Base-by-base conservation (phyloP, 768 basidiomycete species). In the Suillus hirtellus region DNA sequence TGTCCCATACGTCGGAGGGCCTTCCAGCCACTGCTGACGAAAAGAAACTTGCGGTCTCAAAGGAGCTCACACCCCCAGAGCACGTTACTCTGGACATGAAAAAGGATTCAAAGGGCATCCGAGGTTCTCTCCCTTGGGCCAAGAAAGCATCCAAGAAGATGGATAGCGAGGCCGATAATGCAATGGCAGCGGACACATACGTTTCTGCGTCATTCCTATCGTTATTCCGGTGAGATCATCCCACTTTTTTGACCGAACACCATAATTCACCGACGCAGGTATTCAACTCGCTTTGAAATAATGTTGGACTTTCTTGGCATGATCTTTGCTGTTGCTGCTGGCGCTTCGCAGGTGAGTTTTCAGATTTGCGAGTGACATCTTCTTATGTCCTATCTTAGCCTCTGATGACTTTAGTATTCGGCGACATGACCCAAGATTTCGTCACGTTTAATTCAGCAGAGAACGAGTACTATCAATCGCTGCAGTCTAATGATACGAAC, bases 271-370 rank as follows among this genome's bases (percentile, higher is more conserved):
- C 63, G 74, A 19, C 70, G 71, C 69, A 89, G 94, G 2, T 96
- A 90, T 74, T 83, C 91, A 0, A 97, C 92, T 0, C 81, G 68
- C 37, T 78, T 82, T 31, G 96, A 99, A 73, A 68, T 89, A 1
- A 68, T 81, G 61, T 67, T 95, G 24, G 81, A 97, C 75, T 67
- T 79, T 34, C 78, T 96, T 65, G 95, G 94, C 42, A 62, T 96
- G 31, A 68, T 92, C 12, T 82, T 85, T 10, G 92, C 95, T 0
- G 83, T 81, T 24, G 88, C 81, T 0, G 88, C 90, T 24, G 95
- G 95, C 34, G 88, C 92, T 37, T 86, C 93, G 24, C 92, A 93
- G 81, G 90, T 91, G 64, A 43, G 81, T 69, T 27, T 59, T 17
- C 42, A 14, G 55, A 14, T 60, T 61, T 60, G 21, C 54, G 38